A percentile compares a stretch with the other conserved stretches of the same genome.
These are phyloP conservation scores for Sphaceloma murrayae DNA, from an alignment of 2,329 filamentous ascomycete species.

Conservation along the genomic window DNA sequence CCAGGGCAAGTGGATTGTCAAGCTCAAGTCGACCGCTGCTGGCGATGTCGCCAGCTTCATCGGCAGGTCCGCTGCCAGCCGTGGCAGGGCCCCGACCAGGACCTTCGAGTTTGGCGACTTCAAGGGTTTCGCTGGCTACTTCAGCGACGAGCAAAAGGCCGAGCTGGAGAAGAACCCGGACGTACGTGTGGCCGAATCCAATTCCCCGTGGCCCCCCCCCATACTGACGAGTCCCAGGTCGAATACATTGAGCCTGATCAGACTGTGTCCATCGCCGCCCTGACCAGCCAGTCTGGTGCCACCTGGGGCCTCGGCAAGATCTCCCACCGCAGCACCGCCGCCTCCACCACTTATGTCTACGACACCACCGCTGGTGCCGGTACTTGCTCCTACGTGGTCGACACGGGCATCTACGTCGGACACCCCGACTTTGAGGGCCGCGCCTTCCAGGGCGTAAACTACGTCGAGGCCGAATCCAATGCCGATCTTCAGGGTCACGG, in stretches of 20 bases:
- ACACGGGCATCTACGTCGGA: conserved; percentile 38
- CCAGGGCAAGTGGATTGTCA: conserved; percentile 18
- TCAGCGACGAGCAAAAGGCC: conserved; percentile 16
- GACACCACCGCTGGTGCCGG: conserved; percentile 29
- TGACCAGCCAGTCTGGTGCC: conserved; percentile 19
- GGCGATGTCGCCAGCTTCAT: conserved; percentile 12
- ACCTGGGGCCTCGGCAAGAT: conserved; percentile 22
- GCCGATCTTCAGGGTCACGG: conserved; percentile 51
- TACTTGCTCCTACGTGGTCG: conserved; percentile 41
- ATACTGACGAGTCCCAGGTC: background rate
- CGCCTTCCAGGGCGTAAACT: conserved; percentile 34
- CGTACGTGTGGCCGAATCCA: conserved; percentile 4
- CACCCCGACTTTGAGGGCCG: conserved; percentile 38
- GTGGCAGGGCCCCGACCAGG: conserved; percentile 13
- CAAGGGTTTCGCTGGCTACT: conserved; percentile 17
- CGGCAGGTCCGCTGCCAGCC: conserved; percentile 16
- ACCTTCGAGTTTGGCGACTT: conserved; percentile 18
- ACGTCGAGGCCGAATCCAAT: conserved; percentile 25
- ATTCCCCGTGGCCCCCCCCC: background rate
- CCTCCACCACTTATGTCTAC: conserved; percentile 33
- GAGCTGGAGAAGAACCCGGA: conserved; percentile 17
- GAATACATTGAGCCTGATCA: conserved; percentile 16
- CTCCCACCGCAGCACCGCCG: conserved; percentile 18
- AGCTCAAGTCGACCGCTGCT: conserved; percentile 16
- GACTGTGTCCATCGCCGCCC: conserved; percentile 11